A percentile compares a stretch with the other conserved stretches of the same genome.
Conservation (phyloP, 2,329 filamentous ascomycete genomes). For the Penicillium sp. region DNA sequence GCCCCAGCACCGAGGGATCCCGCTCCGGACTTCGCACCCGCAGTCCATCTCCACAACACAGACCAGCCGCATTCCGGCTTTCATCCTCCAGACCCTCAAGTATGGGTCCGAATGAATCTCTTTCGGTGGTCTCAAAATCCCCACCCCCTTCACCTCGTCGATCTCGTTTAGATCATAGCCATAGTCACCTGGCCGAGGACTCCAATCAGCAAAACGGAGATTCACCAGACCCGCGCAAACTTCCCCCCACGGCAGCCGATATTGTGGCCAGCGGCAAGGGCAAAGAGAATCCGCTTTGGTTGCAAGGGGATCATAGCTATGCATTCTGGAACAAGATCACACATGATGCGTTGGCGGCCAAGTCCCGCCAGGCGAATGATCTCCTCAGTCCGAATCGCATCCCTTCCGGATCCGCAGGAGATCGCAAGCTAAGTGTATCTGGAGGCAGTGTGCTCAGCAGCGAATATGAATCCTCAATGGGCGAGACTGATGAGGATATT, state of each 20-base stretch:
- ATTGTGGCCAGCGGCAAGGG: slow-evolving; percentile 22
- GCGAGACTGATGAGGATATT: slow-evolving; percentile 48
- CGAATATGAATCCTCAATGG: slow-evolving; percentile 48
- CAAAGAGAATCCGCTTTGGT: slow-evolving; percentile 47
- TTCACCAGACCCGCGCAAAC: slow-evolving; percentile 2
- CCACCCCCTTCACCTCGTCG: slow-evolving; percentile 28
- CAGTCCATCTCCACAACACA: slow-evolving; percentile 50
- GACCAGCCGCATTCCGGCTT: slow-evolving; percentile 24
- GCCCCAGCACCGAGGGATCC: slow-evolving; percentile 47
- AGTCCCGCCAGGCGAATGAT: slow-evolving; percentile 21
- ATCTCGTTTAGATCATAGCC: slow-evolving; percentile 13
- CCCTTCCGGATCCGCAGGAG: slow-evolving; percentile 16
- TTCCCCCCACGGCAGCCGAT: slow-evolving; percentile 21
- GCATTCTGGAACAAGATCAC: slow-evolving; percentile 53
- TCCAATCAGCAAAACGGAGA: slow-evolving; percentile 3
- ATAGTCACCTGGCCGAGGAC: slow-evolving; percentile 15
- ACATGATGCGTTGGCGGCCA: slow-evolving; percentile 39
- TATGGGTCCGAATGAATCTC: slow-evolving; percentile 26
- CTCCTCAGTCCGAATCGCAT: slow-evolving; percentile 22
- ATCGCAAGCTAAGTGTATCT: slow-evolving; percentile 42
- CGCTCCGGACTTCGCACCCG: slow-evolving; percentile 36
- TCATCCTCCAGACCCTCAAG: slow-evolving; percentile 25
- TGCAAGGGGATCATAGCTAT: slow-evolving; percentile 53
- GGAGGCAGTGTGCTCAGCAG: slow-evolving; percentile 58
- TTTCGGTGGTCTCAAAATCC: slow-evolving; percentile 27